These are phyloP conservation scores for Asclepias syriaca DNA, from an alignment of 257 asterid species.

Conservation along the genomic window DNA sequence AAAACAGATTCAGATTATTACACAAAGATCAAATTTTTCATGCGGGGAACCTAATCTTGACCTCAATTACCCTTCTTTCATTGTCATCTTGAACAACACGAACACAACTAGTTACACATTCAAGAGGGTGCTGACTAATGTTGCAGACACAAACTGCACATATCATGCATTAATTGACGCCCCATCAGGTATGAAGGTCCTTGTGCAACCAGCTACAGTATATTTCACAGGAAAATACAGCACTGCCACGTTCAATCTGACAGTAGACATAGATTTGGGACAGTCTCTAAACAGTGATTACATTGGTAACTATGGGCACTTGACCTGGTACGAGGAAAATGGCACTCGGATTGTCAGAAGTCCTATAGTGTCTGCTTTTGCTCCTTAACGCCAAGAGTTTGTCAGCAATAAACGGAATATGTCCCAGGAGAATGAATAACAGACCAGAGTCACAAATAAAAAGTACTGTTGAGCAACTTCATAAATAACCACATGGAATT, in stretches of 20 bases:
- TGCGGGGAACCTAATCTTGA: slow-evolving; percentile 12
- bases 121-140: slow-evolving; percentile 14
- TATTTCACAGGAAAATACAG: slow-evolving; percentile 4
- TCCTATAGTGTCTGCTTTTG: slow-evolving; percentile 17
- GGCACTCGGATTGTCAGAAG: slow-evolving; percentile 11
- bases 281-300: background rate
- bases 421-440: background rate
- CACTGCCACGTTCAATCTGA: slow-evolving; percentile 10
- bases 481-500: no score
- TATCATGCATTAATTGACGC: slow-evolving; percentile 8
- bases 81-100: slow-evolving; percentile 14
- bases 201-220: slow-evolving; percentile 8
- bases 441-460: background rate
- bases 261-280: slow-evolving; percentile 10
- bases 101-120: slow-evolving; percentile 15
- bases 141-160: slow-evolving; percentile 4
- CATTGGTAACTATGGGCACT: slow-evolving; percentile 8
- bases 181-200: slow-evolving; percentile 7
- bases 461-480: background rate
- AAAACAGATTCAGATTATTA: slow-evolving; percentile 13
- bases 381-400: slow-evolving; percentile 1
- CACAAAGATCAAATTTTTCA: slow-evolving; percentile 12
- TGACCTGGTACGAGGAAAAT: slow-evolving; percentile 15
- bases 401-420: background rate
- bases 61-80: slow-evolving; percentile 20